Evolutionary conservation across 306 rosid species (phyloP), one percentile per base, ranked within the genome.

Genomic region (Purshia tridentata): DNA sequence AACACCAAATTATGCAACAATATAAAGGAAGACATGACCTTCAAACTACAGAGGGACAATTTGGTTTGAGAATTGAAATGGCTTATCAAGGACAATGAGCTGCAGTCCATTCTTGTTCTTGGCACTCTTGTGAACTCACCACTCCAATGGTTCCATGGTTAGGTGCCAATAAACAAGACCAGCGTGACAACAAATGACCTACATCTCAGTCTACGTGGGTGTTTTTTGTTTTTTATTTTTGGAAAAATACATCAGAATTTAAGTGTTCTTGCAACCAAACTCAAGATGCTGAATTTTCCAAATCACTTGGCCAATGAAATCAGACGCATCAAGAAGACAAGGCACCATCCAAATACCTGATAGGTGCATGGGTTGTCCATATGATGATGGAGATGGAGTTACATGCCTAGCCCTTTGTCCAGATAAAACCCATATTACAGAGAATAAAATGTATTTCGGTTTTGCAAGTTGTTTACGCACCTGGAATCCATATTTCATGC

Each of bases 401-500:
- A 45, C 44, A 58, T 48, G 68, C 54, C 42, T 46, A 9, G 37
- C 57, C 54, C 35, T 35, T 57, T 76, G 68, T 59, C 42, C 40
- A 18, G 19, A 19, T 8, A 35, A 19, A 15, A 5, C 39, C 10
- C 48, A 20, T 15, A 60, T 50, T 20, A 13, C 10, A 39, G 5
- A 40, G 47, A 50, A 4, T 12, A 13, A 4, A 14, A 23, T 81
- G 75, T 15, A 62, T 73, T 73, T 59, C 29, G 29, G 65, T 41
- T 58, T 59, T 46, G n/a, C 52, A 75, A 77, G 74, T 50, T 45
- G 65, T 41, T 22, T 35, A 62, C 19, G 45, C 78, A 94, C 98
- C 95, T 94, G 97, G 76, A 94, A 89, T 51, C 97, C 96, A 81
- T 91, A 94, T 77, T 86, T 94, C 95, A 94, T 94, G 97, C 98